Percentiles rank a stretch among this genome's conserved stretches.
Conservation (phyloP, 2,329 filamentous ascomycete species). For the Pseudogymnoascus verrucosus region DNA sequence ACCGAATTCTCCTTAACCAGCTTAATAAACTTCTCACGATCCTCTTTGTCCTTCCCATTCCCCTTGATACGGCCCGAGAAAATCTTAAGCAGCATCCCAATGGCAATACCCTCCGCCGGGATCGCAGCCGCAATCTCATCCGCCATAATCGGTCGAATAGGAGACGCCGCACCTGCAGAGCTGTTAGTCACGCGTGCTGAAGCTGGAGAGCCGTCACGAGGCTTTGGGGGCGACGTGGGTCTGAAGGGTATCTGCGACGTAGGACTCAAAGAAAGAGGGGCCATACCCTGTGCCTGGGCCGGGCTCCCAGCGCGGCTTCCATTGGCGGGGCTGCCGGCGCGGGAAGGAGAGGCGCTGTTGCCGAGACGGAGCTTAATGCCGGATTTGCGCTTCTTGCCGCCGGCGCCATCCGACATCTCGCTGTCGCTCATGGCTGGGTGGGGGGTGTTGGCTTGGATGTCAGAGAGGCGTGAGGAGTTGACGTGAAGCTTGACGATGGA, state of each 20-base stretch:
- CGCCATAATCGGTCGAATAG: constrained; percentile 27
- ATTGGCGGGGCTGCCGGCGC: constrained; percentile 37
- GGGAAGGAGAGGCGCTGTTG: constrained; percentile 23
- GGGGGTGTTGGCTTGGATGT: constrained; percentile 20
- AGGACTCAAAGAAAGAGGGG: background rate
- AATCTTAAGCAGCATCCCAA: constrained; percentile 44
- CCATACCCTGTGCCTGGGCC: constrained; percentile 20
- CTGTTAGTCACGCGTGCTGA: background rate
- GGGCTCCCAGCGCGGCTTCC: constrained; percentile 58
- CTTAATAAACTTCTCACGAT: constrained; percentile 48
- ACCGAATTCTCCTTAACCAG: constrained; percentile 49
- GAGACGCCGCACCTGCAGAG: background rate
- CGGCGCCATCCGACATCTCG: constrained; percentile 53
- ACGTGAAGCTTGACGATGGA: constrained; percentile 24
- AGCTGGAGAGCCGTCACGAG: background rate
- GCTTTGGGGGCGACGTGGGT: background rate
- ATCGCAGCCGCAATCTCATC: constrained; percentile 48
- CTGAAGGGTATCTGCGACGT: background rate
- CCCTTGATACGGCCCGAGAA: constrained; percentile 47
- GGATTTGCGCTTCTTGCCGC: constrained; percentile 51
- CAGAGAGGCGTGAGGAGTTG: constrained; percentile 24
- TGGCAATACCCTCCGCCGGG: constrained; percentile 41
- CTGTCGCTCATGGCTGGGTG: constrained; percentile 57
- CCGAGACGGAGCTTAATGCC: constrained; percentile 46
- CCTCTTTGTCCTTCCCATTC: constrained; percentile 42